Evolutionary conservation across 2,329 filamentous ascomycete genomes (phyloP).

Genomic region (Diaporthe amygdali): DNA sequence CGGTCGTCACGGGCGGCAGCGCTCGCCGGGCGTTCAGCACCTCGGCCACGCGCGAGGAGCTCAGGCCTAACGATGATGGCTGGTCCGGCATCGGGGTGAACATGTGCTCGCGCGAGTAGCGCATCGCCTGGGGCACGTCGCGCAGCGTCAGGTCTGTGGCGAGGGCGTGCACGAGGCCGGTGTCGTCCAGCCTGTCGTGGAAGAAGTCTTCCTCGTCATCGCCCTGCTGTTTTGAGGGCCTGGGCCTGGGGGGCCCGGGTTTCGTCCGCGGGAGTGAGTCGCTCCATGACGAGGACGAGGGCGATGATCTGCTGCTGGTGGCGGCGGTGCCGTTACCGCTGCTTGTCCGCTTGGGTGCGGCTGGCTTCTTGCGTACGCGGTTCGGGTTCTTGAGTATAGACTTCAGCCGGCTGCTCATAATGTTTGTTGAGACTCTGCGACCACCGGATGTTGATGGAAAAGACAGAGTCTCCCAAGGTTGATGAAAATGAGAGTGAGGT

Average conservation of each 20-base stretch:
- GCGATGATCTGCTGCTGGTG: conserved; percentile 1
- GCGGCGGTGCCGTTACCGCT: background rate
- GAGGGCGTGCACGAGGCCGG: conserved; percentile 60
- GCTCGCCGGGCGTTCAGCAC: conserved; percentile 64
- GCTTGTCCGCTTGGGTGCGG: conserved; percentile 23
- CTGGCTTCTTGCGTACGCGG: conserved; percentile 29
- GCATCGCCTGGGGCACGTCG: conserved; percentile 69
- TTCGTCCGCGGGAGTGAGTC: conserved; percentile 28
- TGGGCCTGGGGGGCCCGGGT: background rate
- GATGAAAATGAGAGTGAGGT: background rate
- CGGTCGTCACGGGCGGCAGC: conserved; percentile 68
- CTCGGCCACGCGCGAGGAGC: conserved; percentile 65
- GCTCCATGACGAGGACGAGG: conserved; percentile 26
- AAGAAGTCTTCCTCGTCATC: conserved; percentile 41
- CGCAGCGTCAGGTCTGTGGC: conserved; percentile 61
- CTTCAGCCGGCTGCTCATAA: conserved; percentile 28
- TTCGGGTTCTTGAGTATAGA: conserved; percentile 30
- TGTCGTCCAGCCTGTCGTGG: conserved; percentile 61
- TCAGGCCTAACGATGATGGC: conserved; percentile 59
- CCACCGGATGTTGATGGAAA: background rate
- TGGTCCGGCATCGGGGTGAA: conserved; percentile 67
- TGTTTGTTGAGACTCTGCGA: background rate
- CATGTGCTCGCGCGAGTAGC: conserved; percentile 65
- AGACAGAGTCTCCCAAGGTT: background rate
- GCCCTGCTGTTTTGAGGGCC: conserved; percentile 18